A percentile compares a stretch with the other conserved stretches of the same genome.
phyloP scores from a whole-genome alignment of 495 filamentous ascomycete species.

The Trichoderma erinaceum region DNA sequence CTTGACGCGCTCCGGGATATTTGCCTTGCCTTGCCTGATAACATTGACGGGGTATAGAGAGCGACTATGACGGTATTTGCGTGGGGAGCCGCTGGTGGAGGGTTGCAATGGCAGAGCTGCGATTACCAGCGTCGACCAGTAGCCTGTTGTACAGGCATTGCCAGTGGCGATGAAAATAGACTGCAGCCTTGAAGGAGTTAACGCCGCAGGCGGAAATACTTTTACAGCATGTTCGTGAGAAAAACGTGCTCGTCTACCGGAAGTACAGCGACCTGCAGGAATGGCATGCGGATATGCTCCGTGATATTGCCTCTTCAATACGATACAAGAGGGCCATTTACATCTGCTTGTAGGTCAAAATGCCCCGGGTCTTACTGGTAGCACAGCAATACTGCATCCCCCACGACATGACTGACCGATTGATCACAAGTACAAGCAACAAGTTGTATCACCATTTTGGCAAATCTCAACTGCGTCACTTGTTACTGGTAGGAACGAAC shows the following conservation, averaged over 20 bases:
- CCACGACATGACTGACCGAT: not conserved
- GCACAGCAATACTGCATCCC: not conserved
- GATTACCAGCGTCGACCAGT: not conserved
- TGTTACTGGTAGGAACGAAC: too few species aligned
- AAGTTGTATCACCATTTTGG: not conserved
- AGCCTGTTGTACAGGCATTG: not conserved
- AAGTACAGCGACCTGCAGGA: too few species aligned
- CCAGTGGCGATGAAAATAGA: slow-evolving; percentile 10
- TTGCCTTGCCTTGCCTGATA: not conserved
- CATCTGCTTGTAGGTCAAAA: not conserved
- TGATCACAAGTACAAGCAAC: not conserved
- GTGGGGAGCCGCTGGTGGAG: not conserved
- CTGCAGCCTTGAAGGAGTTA: not conserved
- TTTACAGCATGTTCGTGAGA: not conserved
- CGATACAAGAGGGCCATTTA: too few species aligned
- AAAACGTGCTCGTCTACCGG: too few species aligned
- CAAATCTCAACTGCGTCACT: not conserved
- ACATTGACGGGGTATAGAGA: not conserved
- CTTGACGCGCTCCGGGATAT: not conserved
- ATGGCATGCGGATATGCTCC: too few species aligned
- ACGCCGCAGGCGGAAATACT: not conserved
- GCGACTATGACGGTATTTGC: not conserved
- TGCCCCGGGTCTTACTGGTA: too few species aligned
- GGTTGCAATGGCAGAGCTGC: slow-evolving; percentile 1
- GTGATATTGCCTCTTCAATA: too few species aligned